Evolutionary conservation across 352 stramenopile genomes (phyloP).

Genomic region (Pythium dissotocum): DNA sequence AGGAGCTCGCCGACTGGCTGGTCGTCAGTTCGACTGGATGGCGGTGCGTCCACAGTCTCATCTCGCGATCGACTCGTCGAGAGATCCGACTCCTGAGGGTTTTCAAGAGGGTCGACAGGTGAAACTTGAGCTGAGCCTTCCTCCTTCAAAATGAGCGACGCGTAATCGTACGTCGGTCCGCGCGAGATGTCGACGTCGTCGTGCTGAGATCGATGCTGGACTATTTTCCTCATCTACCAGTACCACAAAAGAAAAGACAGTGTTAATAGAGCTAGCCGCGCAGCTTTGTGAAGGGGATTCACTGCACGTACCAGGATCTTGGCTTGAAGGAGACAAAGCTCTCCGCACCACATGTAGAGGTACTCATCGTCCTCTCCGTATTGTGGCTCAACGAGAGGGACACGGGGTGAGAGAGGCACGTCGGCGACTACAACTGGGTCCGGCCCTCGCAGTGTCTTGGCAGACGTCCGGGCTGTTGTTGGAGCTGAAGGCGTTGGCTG

Average conservation of each 20-base stretch:
- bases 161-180: conserved; percentile 40
- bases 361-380: conserved; percentile 45
- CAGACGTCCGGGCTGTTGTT: conserved; percentile 29
- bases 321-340: conserved; percentile 62
- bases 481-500: conserved; percentile 20
- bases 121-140: not conserved
- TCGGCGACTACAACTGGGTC: not conserved
- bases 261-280: too few relatives aligned
- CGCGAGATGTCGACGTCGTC: conserved; percentile 11
- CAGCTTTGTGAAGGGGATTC: not conserved
- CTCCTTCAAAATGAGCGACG: conserved; percentile 38
- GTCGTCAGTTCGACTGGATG: not conserved
- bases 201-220: not conserved
- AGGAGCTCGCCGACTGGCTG: conserved; percentile 15
- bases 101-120: not conserved
- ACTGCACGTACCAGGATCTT: conserved; percentile 38
- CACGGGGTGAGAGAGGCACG: not conserved
- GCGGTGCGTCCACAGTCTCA: not conserved
- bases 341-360: conserved; percentile 60
- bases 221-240: not conserved
- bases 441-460: conserved; percentile 33
- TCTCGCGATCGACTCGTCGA: not conserved
- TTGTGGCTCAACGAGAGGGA: conserved; percentile 12
- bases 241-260: too few relatives aligned
- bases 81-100: not conserved